Percentiles rank a stretch among this genome's conserved stretches.
These are phyloP conservation scores for Phytophthora capsici DNA, from an alignment of 352 stramenopile genomes.

Conservation along the genomic window DNA sequence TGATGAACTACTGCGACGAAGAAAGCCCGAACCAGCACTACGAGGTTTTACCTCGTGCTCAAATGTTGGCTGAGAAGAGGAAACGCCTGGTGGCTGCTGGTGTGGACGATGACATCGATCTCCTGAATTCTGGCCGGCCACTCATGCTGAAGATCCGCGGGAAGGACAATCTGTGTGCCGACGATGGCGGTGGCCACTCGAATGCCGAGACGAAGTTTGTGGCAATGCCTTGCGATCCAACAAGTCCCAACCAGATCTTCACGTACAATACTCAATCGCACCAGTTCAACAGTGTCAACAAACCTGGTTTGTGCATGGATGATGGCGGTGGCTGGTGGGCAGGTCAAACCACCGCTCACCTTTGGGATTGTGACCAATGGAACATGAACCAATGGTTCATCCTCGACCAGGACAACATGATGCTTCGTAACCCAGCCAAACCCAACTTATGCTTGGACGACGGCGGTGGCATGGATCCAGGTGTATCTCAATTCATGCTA, in stretches of 20 bases:
- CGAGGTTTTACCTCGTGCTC: slow-evolving; percentile 26
- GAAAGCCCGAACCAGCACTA: slow-evolving; percentile 49
- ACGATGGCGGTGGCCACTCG: slow-evolving; percentile 36
- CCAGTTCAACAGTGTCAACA: slow-evolving; percentile 18
- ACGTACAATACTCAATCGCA: slow-evolving; percentile 24
- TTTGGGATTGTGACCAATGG: slow-evolving; percentile 27
- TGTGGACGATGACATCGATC: slow-evolving; percentile 22
- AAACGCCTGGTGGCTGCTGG: slow-evolving; percentile 18
- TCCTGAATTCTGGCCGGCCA: slow-evolving; percentile 20
- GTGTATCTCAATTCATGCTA: slow-evolving; percentile 8
- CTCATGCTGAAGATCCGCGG: slow-evolving; percentile 29
- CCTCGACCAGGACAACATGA: slow-evolving; percentile 30
- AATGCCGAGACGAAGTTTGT: slow-evolving; percentile 30
- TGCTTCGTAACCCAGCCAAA: slow-evolving; percentile 40
- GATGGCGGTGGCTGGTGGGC: slow-evolving; percentile 22
- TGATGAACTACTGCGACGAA: slow-evolving; percentile 15
- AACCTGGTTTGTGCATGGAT: slow-evolving; percentile 25
- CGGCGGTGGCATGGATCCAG: slow-evolving; percentile 12
- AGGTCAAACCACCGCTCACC: slow-evolving; percentile 15
- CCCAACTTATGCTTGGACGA: slow-evolving; percentile 42
- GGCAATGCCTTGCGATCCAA: slow-evolving; percentile 24
- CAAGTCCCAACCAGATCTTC: slow-evolving; percentile 33
- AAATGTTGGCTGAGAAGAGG: slow-evolving; percentile 18
- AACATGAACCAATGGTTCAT: slow-evolving; percentile 35
- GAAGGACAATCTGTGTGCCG: slow-evolving; percentile 38